Evolutionary conservation across 345 rosid species (phyloP).

Genomic region (Fremontodendron californicum): DNA sequence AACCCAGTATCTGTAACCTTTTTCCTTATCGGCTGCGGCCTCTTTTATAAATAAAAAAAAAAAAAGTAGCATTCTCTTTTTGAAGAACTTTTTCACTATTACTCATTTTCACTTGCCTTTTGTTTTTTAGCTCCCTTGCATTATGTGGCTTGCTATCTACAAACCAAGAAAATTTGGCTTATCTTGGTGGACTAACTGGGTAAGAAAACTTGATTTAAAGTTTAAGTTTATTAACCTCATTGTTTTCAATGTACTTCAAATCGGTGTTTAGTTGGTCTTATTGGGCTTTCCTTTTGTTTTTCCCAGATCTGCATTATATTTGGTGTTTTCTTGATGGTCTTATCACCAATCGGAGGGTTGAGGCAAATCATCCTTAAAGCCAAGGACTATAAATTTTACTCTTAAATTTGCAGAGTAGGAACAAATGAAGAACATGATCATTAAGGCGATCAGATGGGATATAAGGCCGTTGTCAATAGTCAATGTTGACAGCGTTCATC

Average conservation of each 20-base stretch:
- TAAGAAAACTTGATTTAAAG: constrained; percentile 21
- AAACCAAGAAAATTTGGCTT: constrained; percentile 51
- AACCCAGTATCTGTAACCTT: too few species aligned
- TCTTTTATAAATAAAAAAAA: background rate
- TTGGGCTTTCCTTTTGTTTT: background rate
- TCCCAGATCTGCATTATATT: constrained; percentile 66
- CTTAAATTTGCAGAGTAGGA: constrained; percentile 24
- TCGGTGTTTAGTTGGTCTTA: background rate
- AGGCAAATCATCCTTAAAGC: constrained; percentile 59
- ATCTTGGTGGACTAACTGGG: constrained; percentile 77
- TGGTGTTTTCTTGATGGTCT: constrained; percentile 60
- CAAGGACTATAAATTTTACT: constrained; percentile 50
- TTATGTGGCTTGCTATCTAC: constrained; percentile 59
- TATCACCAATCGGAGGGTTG: constrained; percentile 82
- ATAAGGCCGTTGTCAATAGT: background rate
- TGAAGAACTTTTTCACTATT: background rate
- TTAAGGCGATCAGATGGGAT: background rate
- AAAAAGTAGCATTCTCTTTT: background rate
- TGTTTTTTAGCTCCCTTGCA: constrained; percentile 57
- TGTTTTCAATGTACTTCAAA: background rate
- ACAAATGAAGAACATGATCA: background rate
- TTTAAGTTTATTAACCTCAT: background rate
- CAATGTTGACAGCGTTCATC: background rate
- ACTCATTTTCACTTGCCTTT: background rate
- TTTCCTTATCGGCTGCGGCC: too few species aligned